phyloP scores from a whole-genome alignment of 2,329 filamentous ascomycete species.

The Fusarium albidum region DNA sequence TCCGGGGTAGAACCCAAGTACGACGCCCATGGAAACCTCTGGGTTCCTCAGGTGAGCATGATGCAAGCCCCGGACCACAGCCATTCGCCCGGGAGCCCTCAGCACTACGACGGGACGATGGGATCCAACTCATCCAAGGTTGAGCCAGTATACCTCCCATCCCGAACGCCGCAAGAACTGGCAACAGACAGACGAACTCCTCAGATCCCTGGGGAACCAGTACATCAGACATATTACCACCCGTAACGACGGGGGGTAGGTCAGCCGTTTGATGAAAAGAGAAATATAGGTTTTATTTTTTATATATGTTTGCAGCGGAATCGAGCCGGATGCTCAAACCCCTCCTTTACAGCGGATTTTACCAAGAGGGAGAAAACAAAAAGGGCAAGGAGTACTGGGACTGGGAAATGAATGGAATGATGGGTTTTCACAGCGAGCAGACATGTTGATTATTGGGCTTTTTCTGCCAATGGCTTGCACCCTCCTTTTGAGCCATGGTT shows the following conservation, averaged over 20 bases:
- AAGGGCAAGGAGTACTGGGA: constrained; percentile 22
- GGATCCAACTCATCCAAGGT: constrained; percentile 29
- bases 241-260: constrained; percentile 28
- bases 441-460: constrained; percentile 19
- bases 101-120: constrained; percentile 25
- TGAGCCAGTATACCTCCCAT: constrained; percentile 27
- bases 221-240: constrained; percentile 39
- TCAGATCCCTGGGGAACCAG: constrained; percentile 13
- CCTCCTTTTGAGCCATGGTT: constrained; percentile 20
- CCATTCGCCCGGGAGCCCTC: constrained; percentile 30
- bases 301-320: neutral
- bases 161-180: constrained; percentile 36
- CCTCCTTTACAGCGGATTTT: constrained; percentile 13
- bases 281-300: neutral
- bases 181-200: constrained; percentile 29
- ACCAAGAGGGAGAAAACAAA: constrained; percentile 14
- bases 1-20: constrained; percentile 39
- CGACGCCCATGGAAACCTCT: constrained; percentile 44
- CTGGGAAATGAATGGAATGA: constrained; percentile 6
- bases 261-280: neutral
- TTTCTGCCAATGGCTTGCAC: constrained; percentile 15
- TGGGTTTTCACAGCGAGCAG: constrained; percentile 11
- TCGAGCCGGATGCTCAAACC: constrained; percentile 8
- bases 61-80: constrained; percentile 36
- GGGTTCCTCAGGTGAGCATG: constrained; percentile 46